Conservation (phyloP, 192 early-diverging fungal genomes). For the Backusella liffmaniae region DNA sequence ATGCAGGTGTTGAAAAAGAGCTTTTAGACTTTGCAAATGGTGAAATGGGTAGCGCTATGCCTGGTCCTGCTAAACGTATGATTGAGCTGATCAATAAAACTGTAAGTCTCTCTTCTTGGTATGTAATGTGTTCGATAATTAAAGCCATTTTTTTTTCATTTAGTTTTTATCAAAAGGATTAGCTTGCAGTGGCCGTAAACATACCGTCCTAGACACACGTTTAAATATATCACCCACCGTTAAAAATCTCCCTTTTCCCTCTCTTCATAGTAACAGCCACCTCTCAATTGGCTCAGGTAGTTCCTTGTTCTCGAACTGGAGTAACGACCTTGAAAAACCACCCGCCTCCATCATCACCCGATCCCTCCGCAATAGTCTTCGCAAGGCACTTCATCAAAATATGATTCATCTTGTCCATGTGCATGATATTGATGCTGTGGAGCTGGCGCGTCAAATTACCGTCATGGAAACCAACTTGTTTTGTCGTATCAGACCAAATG, state of each 20-base stretch:
- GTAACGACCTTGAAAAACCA: background rate
- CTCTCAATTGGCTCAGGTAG: background rate
- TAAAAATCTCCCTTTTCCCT: background rate
- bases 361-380: background rate
- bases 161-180: constrained; percentile 12
- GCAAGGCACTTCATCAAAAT: background rate
- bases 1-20: constrained; percentile 42
- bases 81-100: constrained; percentile 55
- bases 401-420: constrained; percentile 4
- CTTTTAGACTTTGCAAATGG: constrained; percentile 56
- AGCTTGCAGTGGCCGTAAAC: background rate
- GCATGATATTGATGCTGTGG: constrained; percentile 56
- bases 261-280: background rate
- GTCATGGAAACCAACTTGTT: constrained; percentile 75
- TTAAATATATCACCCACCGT: background rate
- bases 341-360: constrained; percentile 15
- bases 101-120: constrained; percentile 24
- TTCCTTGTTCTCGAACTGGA: background rate
- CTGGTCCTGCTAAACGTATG: constrained; percentile 44
- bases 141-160: background rate
- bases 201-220: background rate
- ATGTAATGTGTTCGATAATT: background rate
- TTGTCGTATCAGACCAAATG: constrained; percentile 57
- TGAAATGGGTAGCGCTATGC: constrained; percentile 44
- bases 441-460: constrained; percentile 72